Conservation (phyloP, 108 stramenopile genomes). For the Halocafeteria seosinensis region DNA sequence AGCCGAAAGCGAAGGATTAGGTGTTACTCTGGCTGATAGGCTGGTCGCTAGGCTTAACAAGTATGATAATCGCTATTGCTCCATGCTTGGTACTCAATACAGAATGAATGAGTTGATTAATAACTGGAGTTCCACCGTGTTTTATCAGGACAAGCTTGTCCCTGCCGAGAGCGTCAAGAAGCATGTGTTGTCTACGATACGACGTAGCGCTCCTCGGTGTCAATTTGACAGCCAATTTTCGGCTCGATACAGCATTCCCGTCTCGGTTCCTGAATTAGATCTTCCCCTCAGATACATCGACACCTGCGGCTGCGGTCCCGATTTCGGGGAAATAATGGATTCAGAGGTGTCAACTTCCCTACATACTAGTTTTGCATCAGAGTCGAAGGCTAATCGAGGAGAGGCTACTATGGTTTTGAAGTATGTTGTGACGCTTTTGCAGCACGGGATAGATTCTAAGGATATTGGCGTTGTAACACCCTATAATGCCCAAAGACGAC, state of each 20-base stretch:
- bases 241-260: too few relatives aligned
- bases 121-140: conserved; percentile 69
- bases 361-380: conserved; percentile 50
- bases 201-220: too few relatives aligned
- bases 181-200: neutral
- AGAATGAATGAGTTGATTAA: conserved; percentile 79
- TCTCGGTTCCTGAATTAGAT: neutral
- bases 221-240: too few relatives aligned
- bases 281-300: conserved; percentile 58
- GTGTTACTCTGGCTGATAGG: conserved; percentile 77
- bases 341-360: neutral
- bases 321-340: too few relatives aligned
- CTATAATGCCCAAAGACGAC: conserved; percentile 90
- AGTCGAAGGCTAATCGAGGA: conserved; percentile 69
- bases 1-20: conserved; percentile 40
- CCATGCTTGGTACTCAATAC: conserved; percentile 77
- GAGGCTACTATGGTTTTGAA: conserved; percentile 63
- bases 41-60: conserved; percentile 59
- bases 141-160: conserved; percentile 54
- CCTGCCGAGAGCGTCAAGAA: neutral
- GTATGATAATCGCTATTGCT: conserved; percentile 24
- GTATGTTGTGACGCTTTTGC: conserved; percentile 53
- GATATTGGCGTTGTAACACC: conserved; percentile 90
- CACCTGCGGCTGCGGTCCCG: conserved; percentile 79
- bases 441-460: conserved; percentile 42